Evolutionary conservation across 495 filamentous ascomycete genomes (phyloP).

Genomic region (Hypoxylon intermedium): DNA sequence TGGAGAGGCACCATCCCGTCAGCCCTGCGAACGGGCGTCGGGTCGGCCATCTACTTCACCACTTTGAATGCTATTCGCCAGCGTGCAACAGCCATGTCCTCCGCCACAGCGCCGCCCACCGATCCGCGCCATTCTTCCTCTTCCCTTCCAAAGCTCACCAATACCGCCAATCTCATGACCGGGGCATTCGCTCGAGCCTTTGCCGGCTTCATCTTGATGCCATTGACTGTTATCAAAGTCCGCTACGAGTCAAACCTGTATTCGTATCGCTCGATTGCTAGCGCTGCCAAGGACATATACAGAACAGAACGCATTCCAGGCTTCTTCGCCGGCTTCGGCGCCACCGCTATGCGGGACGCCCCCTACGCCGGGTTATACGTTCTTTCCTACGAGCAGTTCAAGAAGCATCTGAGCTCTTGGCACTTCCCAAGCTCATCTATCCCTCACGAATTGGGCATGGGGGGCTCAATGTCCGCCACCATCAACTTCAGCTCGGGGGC

Average conservation of each 20-base stretch:
- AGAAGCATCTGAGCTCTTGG: constrained; percentile 65
- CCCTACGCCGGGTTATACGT: constrained; percentile 97
- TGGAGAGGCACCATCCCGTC: constrained; percentile 96
- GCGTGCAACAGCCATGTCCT: constrained; percentile 62
- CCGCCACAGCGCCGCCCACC: constrained; percentile 40
- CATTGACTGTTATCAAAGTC: constrained; percentile 95
- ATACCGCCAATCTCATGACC: constrained; percentile 82
- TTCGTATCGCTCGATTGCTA: constrained; percentile 76
- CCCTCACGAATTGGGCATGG: constrained; percentile 40
- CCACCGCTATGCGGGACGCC: constrained; percentile 90
- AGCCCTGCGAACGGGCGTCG: constrained; percentile 88
- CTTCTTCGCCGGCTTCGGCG: constrained; percentile 92
- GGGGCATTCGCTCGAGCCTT: constrained; percentile 83
- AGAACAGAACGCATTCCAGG: constrained; percentile 76
- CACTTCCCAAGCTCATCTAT: constrained; percentile 19
- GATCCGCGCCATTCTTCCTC: constrained; percentile 58
- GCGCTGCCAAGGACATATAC: constrained; percentile 77
- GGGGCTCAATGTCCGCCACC: constrained; percentile 60
- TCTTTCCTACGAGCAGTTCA: constrained; percentile 89
- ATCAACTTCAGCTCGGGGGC: constrained; percentile 88
- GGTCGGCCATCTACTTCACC: constrained; percentile 93
- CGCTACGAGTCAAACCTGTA: constrained; percentile 90
- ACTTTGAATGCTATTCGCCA: constrained; percentile 82
- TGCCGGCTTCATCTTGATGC: constrained; percentile 93
- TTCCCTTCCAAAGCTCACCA: constrained; percentile 81